phyloP scores from a whole-genome alignment of 768 basidiomycete genomes.

The Boletus tylopilopsis region DNA sequence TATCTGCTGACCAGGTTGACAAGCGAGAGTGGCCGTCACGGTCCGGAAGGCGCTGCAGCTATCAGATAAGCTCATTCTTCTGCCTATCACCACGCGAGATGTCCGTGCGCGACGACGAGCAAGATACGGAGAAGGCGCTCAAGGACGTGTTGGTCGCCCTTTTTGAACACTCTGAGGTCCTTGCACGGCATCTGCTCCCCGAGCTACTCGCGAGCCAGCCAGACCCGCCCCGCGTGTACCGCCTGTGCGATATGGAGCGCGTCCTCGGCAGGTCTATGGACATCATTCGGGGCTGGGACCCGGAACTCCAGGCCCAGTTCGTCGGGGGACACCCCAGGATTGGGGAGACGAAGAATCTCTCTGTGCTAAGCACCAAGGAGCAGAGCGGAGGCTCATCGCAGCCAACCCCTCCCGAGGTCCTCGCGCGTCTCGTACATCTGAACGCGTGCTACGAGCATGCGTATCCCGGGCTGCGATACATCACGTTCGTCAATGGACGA shows the following conservation, averaged over 20 bases:
- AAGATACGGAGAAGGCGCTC: slow-evolving; percentile 22
- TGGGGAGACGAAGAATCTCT: slow-evolving; percentile 75
- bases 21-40: background rate
- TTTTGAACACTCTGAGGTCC: slow-evolving; percentile 67
- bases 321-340: slow-evolving; percentile 87
- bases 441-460: slow-evolving; percentile 72
- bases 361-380: slow-evolving; percentile 72
- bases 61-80: slow-evolving; percentile 6
- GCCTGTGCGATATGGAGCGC: slow-evolving; percentile 41
- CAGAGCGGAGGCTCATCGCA: slow-evolving; percentile 50
- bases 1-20: slow-evolving; percentile 7
- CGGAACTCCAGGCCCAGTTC: slow-evolving; percentile 53
- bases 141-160: slow-evolving; percentile 38
- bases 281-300: slow-evolving; percentile 52
- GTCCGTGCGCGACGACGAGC: background rate
- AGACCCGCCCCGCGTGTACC: slow-evolving; percentile 17
- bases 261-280: slow-evolving; percentile 54
- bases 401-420: slow-evolving; percentile 69
- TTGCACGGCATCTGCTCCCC: slow-evolving; percentile 52
- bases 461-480: slow-evolving; percentile 78
- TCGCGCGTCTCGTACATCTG: slow-evolving; percentile 67
- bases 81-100: background rate
- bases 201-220: slow-evolving; percentile 37
- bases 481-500: slow-evolving; percentile 90
- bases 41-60: background rate